phyloP scores from a whole-genome alignment of 2,329 filamentous ascomycete genomes.

The Colletotrichum truncatum region DNA sequence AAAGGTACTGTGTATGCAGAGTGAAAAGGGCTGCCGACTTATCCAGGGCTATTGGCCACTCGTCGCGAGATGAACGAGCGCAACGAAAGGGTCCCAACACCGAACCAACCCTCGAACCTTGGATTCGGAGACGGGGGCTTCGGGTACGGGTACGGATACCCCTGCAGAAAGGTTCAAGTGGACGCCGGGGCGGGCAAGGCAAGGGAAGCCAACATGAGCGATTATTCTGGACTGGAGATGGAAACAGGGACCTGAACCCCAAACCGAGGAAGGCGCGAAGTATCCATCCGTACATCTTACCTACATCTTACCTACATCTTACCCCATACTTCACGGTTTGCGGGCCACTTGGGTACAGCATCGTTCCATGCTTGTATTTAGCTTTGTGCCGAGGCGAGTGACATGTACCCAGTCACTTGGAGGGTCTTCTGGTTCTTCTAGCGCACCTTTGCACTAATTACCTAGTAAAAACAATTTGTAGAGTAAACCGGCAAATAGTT shows the following conservation, averaged over 20 bases:
- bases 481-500: background rate
- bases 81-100: background rate
- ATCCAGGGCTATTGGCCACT: slow-evolving; percentile 9
- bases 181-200: background rate
- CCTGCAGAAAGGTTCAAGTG: background rate
- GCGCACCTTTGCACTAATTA: no score
- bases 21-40: slow-evolving; percentile 1
- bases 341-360: background rate
- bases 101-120: slow-evolving; percentile 2
- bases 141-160: background rate
- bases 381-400: background rate
- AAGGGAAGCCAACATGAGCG: slow-evolving; percentile 10
- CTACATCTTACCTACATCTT: background rate
- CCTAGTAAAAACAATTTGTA: no score
- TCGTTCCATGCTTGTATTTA: background rate
- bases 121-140: background rate
- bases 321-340: background rate
- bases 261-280: background rate
- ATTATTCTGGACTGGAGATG: slow-evolving; percentile 10
- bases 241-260: background rate
- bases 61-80: background rate
- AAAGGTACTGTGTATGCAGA: background rate
- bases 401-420: background rate
- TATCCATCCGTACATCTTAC: slow-evolving; percentile 6
- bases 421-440: no score